phyloP scores from a whole-genome alignment of 306 rosid genomes.

The cucumber (Cucumis sativus) region DNA sequence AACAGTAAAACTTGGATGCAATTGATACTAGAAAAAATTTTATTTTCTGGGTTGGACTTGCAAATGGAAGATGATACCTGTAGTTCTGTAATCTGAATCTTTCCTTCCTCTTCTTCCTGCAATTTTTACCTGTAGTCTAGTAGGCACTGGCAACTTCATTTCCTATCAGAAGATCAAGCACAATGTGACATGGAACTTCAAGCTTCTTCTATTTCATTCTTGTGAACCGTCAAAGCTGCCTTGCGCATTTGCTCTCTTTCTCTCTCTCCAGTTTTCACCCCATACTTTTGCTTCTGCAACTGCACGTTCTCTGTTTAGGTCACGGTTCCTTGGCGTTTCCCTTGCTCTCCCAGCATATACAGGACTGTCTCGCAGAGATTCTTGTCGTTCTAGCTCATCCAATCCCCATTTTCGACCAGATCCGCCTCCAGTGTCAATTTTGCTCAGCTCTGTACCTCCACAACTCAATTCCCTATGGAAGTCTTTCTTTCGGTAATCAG shows the following conservation, averaged over 20 bases:
- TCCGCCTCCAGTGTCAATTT: slow-evolving; percentile 55
- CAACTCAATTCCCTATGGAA: slow-evolving; percentile 35
- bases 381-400: slow-evolving; percentile 64
- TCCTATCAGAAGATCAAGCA: slow-evolving; percentile 1
- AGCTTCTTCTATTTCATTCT: slow-evolving; percentile 30
- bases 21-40: slow-evolving; percentile 17
- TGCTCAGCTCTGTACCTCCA: slow-evolving; percentile 31
- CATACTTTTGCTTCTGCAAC: slow-evolving; percentile 96
- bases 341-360: slow-evolving; percentile 62
- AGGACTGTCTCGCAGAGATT: slow-evolving; percentile 74
- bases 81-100: not conserved
- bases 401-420: slow-evolving; percentile 79
- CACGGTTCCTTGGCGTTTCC: slow-evolving; percentile 77
- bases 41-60: slow-evolving; percentile 21
- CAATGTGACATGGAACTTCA: not conserved
- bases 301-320: slow-evolving; percentile 83
- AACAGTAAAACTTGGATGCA: slow-evolving; percentile 27
- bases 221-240: slow-evolving; percentile 86
- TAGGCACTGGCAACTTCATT: slow-evolving; percentile 11
- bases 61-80: slow-evolving; percentile 27
- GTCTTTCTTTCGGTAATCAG: slow-evolving; percentile 63
- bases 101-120: slow-evolving; percentile 11
- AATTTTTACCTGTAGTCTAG: slow-evolving; percentile 8
- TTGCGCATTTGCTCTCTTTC: slow-evolving; percentile 58
- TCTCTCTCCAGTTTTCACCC: slow-evolving; percentile 97